These are phyloP conservation scores for Candida michaelii DNA, from an alignment of 805 yeast species.

Conservation along the genomic window DNA sequence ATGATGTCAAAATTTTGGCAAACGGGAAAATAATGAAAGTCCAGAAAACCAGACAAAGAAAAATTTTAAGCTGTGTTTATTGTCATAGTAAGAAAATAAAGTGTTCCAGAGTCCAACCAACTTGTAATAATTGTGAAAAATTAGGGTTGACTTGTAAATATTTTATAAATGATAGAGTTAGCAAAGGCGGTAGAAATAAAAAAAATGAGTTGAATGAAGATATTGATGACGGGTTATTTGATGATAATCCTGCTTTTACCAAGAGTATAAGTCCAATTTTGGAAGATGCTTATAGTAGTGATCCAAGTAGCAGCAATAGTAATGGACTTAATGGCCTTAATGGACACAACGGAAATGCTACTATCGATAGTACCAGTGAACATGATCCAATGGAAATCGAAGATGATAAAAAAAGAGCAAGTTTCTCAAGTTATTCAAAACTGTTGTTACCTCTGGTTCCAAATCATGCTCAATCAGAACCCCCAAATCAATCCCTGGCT, in stretches of 20 bases:
- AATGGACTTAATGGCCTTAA: neutral
- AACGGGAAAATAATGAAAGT: constrained; percentile 58
- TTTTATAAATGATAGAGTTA: constrained; percentile 57
- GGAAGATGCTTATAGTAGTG: neutral
- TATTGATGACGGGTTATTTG: neutral
- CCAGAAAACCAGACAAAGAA: constrained; percentile 60
- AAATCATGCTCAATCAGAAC: too few relatives aligned
- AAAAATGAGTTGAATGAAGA: constrained; percentile 1
- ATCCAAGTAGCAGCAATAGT: neutral
- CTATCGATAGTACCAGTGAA: neutral
- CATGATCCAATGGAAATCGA: constrained; percentile 2
- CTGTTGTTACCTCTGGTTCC: constrained; percentile 10
- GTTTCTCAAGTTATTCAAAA: constrained; percentile 14
- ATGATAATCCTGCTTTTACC: neutral
- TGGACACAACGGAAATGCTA: neutral
- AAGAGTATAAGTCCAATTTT: constrained; percentile 4
- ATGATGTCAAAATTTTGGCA: constrained; percentile 29
- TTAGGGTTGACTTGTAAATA: constrained; percentile 50
- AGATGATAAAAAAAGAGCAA: constrained; percentile 4
- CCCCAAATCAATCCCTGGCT: too few relatives aligned
- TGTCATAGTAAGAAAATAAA: constrained; percentile 63
- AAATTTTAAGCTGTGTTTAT: constrained; percentile 54
- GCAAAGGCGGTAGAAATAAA: constrained; percentile 41
- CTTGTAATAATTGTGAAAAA: constrained; percentile 54
- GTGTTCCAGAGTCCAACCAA: constrained; percentile 59